Percentiles rank a stretch among this genome's conserved stretches.
Evolutionary conservation across 768 basidiomycete species (phyloP).

Genomic region (Fistulinella prunicolor): DNA sequence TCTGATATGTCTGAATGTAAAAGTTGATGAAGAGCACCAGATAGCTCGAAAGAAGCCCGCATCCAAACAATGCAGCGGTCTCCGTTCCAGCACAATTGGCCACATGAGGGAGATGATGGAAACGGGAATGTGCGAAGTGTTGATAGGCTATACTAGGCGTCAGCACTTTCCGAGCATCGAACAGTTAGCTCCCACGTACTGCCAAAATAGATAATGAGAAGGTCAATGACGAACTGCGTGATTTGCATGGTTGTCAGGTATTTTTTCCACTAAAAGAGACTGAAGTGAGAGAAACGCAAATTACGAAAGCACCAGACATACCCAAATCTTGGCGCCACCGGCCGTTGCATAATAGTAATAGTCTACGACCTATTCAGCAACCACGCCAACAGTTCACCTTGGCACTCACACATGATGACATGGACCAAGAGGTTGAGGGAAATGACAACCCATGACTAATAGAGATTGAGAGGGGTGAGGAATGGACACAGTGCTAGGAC

Average conservation of each 20-base stretch:
- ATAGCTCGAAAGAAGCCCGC: constrained; percentile 84
- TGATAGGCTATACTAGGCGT: constrained; percentile 56
- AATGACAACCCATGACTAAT: constrained; percentile 96
- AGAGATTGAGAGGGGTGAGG: neutral
- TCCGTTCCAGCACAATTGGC: constrained; percentile 90
- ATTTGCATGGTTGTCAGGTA: constrained; percentile 98
- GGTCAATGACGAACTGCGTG: constrained; percentile 90
- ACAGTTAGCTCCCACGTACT: constrained; percentile 52
- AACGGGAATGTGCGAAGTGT: constrained; percentile 71
- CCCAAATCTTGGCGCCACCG: constrained; percentile 96
- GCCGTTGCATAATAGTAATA: constrained; percentile 99
- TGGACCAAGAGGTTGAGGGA: constrained; percentile 88
- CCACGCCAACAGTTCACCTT: neutral
- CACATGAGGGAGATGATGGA: constrained; percentile 58
- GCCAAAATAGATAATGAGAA: constrained; percentile 90
- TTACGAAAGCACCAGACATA: constrained; percentile 35
- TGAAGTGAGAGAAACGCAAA: neutral
- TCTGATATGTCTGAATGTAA: constrained; percentile 83
- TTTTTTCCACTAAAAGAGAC: constrained; percentile 89
- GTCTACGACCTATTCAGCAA: constrained; percentile 46
- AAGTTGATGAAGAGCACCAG: constrained; percentile 95
- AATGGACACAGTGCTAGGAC: constrained; percentile 33
- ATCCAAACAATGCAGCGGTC: constrained; percentile 84
- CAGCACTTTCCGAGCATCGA: constrained; percentile 3
- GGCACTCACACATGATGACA: constrained; percentile 92